Evolutionary conservation across 148 eudicot genomes (phyloP), one percentile per base, ranked within the genome.

Genomic region (Vaccinium corymbosum): DNA sequence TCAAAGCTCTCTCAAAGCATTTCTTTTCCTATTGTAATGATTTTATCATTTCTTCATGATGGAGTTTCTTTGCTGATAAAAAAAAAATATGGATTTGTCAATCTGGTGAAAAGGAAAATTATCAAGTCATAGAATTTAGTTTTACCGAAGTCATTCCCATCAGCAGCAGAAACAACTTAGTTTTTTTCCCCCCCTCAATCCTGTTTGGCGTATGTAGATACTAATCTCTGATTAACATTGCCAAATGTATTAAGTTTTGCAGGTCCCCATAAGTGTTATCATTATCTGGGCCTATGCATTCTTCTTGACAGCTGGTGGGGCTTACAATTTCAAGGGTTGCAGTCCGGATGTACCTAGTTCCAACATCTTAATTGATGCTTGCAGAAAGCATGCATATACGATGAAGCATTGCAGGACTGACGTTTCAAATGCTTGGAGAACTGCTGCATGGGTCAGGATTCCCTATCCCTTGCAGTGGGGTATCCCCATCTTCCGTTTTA

Each of bases 401-500:
- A 94, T 97, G 99, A 91, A 89, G 91, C 94, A 97, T 70, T 97
- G 99, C 86, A 89, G 98, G 79, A 97, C 98, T 0, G 99, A 97
- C 86, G 98, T 94, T 87, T 97, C 99, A 19, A 81, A 92, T 91
- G 99, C 99, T 57, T 92, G 93, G 97, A 84, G 88, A 84, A 89
- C 98, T 78, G 90, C 99, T 82, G 88, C 93, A n/a, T 97, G 99
- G 99, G 87, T 94, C 85, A 85, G 95, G 77, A 80, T 97, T 78
- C 99, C 99, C 7, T 97, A 97, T 88, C 99, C 98, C 52, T 80
- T 97, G 72, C 99, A 97, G 76, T 97, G 99, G 99, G 99, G 99
- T 55, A 85, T 93, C 76, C 99, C 99, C 81, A 87, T 94, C 83
- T 94, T 94, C 86, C 98, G 89, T 78, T 85, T 93, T 80, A 89